These are phyloP conservation scores for Biscogniauxia mediterranea DNA, from an alignment of 2,329 filamentous ascomycete genomes.

Conservation along the genomic window DNA sequence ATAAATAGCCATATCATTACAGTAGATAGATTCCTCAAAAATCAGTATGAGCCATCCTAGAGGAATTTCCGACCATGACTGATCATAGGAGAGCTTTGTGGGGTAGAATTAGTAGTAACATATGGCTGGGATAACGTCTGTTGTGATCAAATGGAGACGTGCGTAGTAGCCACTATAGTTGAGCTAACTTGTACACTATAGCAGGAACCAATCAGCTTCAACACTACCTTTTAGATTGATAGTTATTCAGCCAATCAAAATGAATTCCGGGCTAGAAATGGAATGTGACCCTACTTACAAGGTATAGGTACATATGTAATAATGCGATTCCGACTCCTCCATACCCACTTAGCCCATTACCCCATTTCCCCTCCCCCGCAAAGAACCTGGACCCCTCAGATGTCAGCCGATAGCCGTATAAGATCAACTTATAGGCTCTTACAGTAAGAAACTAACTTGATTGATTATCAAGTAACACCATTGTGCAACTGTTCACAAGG, in stretches of 20 bases:
- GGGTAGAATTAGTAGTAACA: background rate
- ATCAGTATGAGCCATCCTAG: background rate
- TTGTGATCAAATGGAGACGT: too few relatives aligned
- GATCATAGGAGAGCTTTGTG: background rate
- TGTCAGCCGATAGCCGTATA: background rate
- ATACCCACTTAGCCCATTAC: background rate
- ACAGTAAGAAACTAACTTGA: too few relatives aligned
- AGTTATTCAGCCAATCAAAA: background rate
- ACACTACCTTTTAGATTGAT: background rate
- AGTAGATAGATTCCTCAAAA: background rate
- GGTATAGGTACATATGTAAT: background rate
- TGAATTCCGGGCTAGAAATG: background rate
- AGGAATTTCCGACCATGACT: background rate
- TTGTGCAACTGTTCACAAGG: too few relatives aligned
- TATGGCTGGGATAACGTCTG: background rate
- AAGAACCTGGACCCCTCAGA: background rate
- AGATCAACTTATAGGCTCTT: background rate
- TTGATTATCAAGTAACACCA: too few relatives aligned
- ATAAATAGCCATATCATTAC: background rate
- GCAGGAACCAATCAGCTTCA: background rate
- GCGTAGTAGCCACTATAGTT: background rate
- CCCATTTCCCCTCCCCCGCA: background rate
- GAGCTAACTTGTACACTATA: background rate
- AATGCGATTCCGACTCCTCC: background rate
- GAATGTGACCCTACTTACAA: background rate